Base-by-base conservation (phyloP, 208 protist species). In the Plasmodiophora brassicae region DNA sequence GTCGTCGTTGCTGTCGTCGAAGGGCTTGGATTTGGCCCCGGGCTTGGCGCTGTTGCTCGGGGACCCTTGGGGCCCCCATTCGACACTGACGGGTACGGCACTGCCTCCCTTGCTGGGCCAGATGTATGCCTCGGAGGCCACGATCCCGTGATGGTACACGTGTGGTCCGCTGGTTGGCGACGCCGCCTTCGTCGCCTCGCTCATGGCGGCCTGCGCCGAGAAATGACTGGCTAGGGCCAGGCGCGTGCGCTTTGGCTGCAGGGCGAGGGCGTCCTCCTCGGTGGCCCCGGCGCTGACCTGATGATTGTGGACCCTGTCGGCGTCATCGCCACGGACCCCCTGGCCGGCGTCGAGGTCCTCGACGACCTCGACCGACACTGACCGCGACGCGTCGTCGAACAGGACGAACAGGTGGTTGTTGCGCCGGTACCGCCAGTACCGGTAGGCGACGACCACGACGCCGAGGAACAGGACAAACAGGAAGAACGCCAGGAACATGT, bases 31-130 rank as follows among this genome's bases (percentile, higher is more conserved):
- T n/a, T n/a, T n/a, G n/a, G n/a, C n/a, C n/a, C n/a, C n/a, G n/a
- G n/a, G n/a, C n/a, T n/a, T n/a, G n/a, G n/a, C n/a, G n/a, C n/a
- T n/a, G n/a, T n/a, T n/a, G n/a, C n/a, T n/a, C n/a, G 65, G 65
- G 5, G 65, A 78, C 41, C 65, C 65, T 14, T 44, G 10, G 5
- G 14, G 65, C 32, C 65, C 65, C 65, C 65, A 78, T 38, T 78
- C 65, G 14, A 78, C 65, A 78, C 5, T 5, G 5, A 78, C 65
- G 5, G 65, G 65, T 14, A 78, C 65, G 5, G 65, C 65, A 78
- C 65, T 78, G 41, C 65, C 65, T 8, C 65, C 65, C 41, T 78
- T 78, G n/a, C 65, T 78, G 32, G 65, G 65, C 65, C 65, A 78
- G 65, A 78, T 78, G 41, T 78, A 78, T n/a, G 10, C 5, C 32